Percentiles rank a stretch among this genome's conserved stretches.
Conservation (phyloP, 2,329 filamentous ascomycete genomes). For the Colletotrichum sp. region DNA sequence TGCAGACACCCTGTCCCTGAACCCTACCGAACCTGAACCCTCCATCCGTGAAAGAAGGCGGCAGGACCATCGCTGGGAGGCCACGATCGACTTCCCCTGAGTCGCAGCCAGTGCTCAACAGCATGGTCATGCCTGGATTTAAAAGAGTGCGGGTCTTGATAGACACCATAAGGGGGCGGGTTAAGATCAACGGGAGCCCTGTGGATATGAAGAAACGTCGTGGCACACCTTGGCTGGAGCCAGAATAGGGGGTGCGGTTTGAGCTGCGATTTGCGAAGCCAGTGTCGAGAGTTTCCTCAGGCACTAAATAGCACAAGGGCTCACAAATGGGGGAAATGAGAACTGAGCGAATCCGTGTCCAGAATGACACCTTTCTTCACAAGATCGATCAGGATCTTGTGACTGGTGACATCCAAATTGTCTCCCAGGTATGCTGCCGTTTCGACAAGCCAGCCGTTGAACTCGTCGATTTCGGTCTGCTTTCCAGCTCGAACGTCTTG, state of each 20-base stretch:
- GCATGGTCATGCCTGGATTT: not conserved
- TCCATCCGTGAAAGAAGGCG: not conserved
- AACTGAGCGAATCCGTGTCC: slow-evolving; percentile 36
- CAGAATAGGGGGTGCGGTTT: not conserved
- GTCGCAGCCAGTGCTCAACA: not conserved
- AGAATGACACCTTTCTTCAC: slow-evolving; percentile 42
- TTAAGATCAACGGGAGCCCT: not conserved
- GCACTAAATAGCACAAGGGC: not conserved
- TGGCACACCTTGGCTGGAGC: not conserved
- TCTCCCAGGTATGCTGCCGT: slow-evolving; percentile 43
- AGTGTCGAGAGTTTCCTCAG: not conserved
- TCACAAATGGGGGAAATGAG: slow-evolving; percentile 24
- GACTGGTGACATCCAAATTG: slow-evolving; percentile 37
- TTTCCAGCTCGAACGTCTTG: slow-evolving; percentile 60
- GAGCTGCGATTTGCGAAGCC: not conserved
- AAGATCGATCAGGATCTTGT: slow-evolving; percentile 46
- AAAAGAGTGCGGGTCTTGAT: not conserved
- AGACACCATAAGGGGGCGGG: not conserved
- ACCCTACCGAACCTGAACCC: not conserved
- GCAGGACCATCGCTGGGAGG: not conserved
- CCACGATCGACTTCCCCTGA: not conserved
- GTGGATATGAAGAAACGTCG: not conserved
- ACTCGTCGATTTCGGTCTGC: slow-evolving; percentile 60
- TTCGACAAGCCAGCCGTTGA: slow-evolving; percentile 64
- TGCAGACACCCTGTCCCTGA: not conserved